Conservation (phyloP, 805 yeast genomes). For the Starmerella powellii region DNA sequence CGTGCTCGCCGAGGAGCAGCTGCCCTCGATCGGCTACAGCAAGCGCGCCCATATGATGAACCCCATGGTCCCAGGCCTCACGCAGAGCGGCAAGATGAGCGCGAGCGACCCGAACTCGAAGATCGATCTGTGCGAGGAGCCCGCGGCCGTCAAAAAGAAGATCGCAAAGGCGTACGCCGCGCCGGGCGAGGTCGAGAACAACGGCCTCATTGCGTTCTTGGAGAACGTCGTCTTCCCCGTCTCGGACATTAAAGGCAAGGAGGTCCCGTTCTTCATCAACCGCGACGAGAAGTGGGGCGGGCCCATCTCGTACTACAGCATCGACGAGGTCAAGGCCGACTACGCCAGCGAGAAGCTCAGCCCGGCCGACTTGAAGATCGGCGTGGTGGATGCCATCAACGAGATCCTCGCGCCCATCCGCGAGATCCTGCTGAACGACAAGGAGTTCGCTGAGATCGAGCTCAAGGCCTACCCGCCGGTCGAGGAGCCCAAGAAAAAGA, state of each 20-base stretch:
- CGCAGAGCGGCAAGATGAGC: constrained; percentile 96
- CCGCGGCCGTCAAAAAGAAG: constrained; percentile 79
- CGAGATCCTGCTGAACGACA: constrained; percentile 45
- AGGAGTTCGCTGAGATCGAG: constrained; percentile 65
- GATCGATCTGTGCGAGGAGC: constrained; percentile 83
- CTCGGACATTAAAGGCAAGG: constrained; percentile 49
- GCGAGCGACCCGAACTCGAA: constrained; percentile 98
- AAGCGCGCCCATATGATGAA: constrained; percentile 98
- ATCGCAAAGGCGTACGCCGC: constrained; percentile 87
- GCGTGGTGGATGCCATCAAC: constrained; percentile 79
- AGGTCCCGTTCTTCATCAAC: constrained; percentile 57
- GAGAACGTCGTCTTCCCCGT: constrained; percentile 79
- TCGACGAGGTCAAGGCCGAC: constrained; percentile 59
- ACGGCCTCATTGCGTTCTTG: constrained; percentile 78
- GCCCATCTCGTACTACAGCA: constrained; percentile 55
- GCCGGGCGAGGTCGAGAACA: constrained; percentile 83
- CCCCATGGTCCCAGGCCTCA: constrained; percentile 95
- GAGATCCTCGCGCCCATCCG: constrained; percentile 73
- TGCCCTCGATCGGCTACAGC: constrained; percentile 77
- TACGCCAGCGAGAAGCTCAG: constrained; percentile 63
- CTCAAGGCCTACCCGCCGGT: constrained; percentile 76
- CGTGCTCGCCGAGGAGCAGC: constrained; percentile 89
- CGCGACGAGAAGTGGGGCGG: constrained; percentile 99
- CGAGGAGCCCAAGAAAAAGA: constrained; percentile 45
- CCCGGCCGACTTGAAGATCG: constrained; percentile 88